Conservation (phyloP, 1,284 basidiomycete species). For the Ustilago shanxiensis region DNA sequence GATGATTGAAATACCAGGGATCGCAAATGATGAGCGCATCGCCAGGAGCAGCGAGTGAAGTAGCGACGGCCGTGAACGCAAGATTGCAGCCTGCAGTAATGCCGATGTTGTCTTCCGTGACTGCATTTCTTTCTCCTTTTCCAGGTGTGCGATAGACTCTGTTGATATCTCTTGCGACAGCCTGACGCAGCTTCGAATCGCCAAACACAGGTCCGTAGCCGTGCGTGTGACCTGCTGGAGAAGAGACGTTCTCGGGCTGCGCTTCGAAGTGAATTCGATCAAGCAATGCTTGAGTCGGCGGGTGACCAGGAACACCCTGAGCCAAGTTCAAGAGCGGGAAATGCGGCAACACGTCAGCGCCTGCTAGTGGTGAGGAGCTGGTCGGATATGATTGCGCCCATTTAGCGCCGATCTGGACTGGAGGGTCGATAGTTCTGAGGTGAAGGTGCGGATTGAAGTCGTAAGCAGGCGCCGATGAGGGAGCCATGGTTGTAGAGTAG, state of each 20-base stretch:
- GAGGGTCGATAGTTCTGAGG: constrained; percentile 41
- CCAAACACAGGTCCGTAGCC: constrained; percentile 80
- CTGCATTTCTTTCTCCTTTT: constrained; percentile 71
- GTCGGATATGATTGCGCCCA: constrained; percentile 50
- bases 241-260: constrained; percentile 22
- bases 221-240: constrained; percentile 66
- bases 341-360: constrained; percentile 19
- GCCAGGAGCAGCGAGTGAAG: constrained; percentile 79
- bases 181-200: constrained; percentile 75
- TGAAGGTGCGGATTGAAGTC: constrained; percentile 45
- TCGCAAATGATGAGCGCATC: constrained; percentile 83
- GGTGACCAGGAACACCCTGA: constrained; percentile 60
- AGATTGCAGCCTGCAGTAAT: constrained; percentile 80
- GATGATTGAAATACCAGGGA: constrained; percentile 74
- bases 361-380: constrained; percentile 31
- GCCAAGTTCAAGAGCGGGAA: constrained; percentile 58
- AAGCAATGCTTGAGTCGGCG: constrained; percentile 42
- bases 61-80: constrained; percentile 78
- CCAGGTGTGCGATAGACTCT: constrained; percentile 74
- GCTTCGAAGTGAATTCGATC: constrained; percentile 41
- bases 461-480: constrained; percentile 28
- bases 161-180: constrained; percentile 78
- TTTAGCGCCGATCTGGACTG: constrained; percentile 48
- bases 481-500: constrained; percentile 18
- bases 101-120: constrained; percentile 47